Evolutionary conservation across 2,329 filamentous ascomycete genomes (phyloP).

Genomic region (Torrubiellomyces zombiae): DNA sequence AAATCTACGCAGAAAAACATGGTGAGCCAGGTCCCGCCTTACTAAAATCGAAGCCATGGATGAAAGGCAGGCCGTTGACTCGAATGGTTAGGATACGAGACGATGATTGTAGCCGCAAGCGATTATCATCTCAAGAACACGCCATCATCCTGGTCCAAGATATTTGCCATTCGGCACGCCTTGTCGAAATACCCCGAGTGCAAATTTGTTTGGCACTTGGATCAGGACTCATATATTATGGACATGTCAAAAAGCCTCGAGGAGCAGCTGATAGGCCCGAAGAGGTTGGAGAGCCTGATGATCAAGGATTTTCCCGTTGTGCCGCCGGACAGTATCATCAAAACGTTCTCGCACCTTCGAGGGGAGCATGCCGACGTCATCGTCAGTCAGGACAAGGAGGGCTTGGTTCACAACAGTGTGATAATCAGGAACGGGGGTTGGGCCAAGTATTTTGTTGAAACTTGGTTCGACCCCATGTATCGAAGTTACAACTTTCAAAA

Average conservation of each 20-base stretch:
- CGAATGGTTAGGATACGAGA: constrained; percentile 68
- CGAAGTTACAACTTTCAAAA: constrained; percentile 93
- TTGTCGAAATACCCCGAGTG: constrained; percentile 63
- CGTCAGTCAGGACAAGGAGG: constrained; percentile 69
- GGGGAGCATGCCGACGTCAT: constrained; percentile 66
- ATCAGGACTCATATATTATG: constrained; percentile 78
- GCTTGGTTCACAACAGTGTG: constrained; percentile 61
- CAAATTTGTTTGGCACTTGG: constrained; percentile 75
- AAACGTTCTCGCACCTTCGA: constrained; percentile 72
- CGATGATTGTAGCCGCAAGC: constrained; percentile 61
- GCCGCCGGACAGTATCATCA: constrained; percentile 91
- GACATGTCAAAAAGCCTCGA: constrained; percentile 56
- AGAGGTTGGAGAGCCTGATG: constrained; percentile 61
- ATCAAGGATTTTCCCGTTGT: constrained; percentile 74
- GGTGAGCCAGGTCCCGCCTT: too few species aligned
- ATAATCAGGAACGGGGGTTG: constrained; percentile 73
- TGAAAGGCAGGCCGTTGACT: too few species aligned
- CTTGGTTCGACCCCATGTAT: constrained; percentile 93
- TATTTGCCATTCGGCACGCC: constrained; percentile 79
- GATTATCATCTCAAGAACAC: constrained; percentile 55
- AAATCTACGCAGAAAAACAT: constrained; percentile 71
- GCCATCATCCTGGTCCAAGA: constrained; percentile 52
- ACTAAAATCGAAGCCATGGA: too few species aligned
- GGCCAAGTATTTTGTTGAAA: constrained; percentile 83
- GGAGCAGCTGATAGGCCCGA: constrained; percentile 49